Conservation (phyloP, 2,329 filamentous ascomycete genomes). For the Thielaviopsis euricoi region DNA sequence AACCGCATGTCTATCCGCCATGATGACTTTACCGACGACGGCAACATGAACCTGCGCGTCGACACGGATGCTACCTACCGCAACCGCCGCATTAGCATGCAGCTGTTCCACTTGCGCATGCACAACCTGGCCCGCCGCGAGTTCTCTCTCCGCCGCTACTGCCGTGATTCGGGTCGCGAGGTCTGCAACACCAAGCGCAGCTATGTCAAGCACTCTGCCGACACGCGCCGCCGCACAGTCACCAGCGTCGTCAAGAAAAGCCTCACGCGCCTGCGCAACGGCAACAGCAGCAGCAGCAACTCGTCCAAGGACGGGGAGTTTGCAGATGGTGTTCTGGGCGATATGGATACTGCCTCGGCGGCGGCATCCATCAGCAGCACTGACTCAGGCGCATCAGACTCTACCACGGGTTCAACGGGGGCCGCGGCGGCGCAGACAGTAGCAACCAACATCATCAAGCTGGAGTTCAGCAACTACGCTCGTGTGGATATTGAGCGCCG, state of each 20-base stretch:
- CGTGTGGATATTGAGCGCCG: constrained; percentile 67
- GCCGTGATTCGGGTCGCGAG: constrained; percentile 80
- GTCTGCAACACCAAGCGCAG: constrained; percentile 72
- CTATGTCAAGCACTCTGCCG: constrained; percentile 28
- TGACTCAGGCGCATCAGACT: too few relatives aligned
- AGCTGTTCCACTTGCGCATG: constrained; percentile 90
- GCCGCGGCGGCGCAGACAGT: constrained; percentile 20
- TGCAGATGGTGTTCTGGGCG: too few relatives aligned
- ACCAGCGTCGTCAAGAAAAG: constrained; percentile 3
- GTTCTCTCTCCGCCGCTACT: constrained; percentile 83
- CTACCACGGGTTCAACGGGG: constrained; percentile 13
- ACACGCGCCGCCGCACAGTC: constrained; percentile 4
- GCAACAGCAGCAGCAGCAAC: constrained; percentile 1
- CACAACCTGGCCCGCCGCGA: constrained; percentile 73
- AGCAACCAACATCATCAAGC: constrained; percentile 64
- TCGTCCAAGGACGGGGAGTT: too few relatives aligned
- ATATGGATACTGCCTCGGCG: too few relatives aligned
- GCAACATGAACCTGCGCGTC: constrained; percentile 90
- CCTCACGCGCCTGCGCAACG: constrained; percentile 7
- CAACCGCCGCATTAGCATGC: constrained; percentile 48
- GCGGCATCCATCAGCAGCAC: constrained; percentile 6
- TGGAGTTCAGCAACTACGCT: constrained; percentile 96
- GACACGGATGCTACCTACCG: constrained; percentile 53
- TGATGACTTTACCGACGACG: constrained; percentile 77
- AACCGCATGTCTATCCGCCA: constrained; percentile 70